phyloP scores from a whole-genome alignment of 1,139 yeast genomes.

The Sugiyamaella sp. region DNA sequence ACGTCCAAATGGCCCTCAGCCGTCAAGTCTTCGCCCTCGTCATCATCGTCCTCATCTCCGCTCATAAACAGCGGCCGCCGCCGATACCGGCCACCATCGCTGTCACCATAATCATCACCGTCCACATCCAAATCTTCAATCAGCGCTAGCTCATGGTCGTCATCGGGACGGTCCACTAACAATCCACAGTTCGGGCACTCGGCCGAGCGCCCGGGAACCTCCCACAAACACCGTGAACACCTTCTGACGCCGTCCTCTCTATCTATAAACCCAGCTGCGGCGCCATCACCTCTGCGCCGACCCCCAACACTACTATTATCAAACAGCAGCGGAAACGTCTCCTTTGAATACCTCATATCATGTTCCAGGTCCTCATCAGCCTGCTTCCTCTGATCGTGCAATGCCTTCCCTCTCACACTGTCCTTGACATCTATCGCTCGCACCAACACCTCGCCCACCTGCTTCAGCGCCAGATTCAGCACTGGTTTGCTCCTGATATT shows the following conservation, averaged over 20 bases:
- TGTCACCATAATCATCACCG: background rate
- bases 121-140: slow-evolving; percentile 13
- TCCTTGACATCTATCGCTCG: slow-evolving; percentile 22
- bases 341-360: slow-evolving; percentile 27
- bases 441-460: slow-evolving; percentile 25
- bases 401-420: slow-evolving; percentile 12
- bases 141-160: slow-evolving; percentile 16
- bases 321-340: slow-evolving; percentile 32
- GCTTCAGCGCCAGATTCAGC: slow-evolving; percentile 23
- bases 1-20: slow-evolving; percentile 14
- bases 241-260: slow-evolving; percentile 35
- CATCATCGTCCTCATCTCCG: slow-evolving; percentile 21
- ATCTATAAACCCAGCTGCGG: slow-evolving; percentile 28
- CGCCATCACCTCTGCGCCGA: slow-evolving; percentile 14
- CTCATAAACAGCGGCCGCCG: slow-evolving; percentile 7
- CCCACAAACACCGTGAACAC: slow-evolving; percentile 38
- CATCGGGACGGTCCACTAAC: slow-evolving; percentile 22
- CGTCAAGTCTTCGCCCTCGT: slow-evolving; percentile 17
- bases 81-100: slow-evolving; percentile 6
- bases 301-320: slow-evolving; percentile 21
- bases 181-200: slow-evolving; percentile 34
- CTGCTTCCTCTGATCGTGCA: slow-evolving; percentile 21
- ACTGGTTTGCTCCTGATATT: slow-evolving; percentile 29
- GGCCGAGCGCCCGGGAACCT: slow-evolving; percentile 27
- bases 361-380: slow-evolving; percentile 29